Evolutionary conservation across 768 basidiomycete genomes (phyloP).

Genomic region (Neoboletus subvelutipes): DNA sequence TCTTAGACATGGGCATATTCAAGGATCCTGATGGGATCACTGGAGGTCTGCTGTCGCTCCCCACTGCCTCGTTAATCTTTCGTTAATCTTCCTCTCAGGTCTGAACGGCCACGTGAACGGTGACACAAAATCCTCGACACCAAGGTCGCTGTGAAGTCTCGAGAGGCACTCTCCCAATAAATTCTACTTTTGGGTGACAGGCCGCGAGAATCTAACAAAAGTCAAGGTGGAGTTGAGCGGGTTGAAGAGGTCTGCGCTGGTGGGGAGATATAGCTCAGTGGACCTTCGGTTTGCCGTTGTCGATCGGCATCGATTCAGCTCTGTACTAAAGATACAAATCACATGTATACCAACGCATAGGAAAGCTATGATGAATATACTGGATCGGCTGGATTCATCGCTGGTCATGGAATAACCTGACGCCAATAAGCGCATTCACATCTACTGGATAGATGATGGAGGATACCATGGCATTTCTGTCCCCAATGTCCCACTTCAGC

Average conservation of each 20-base stretch:
- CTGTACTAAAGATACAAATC: neutral
- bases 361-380: neutral
- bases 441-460: neutral
- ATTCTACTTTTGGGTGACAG: slow-evolving; percentile 75
- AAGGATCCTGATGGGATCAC: slow-evolving; percentile 50
- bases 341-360: slow-evolving; percentile 1
- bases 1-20: slow-evolving; percentile 86
- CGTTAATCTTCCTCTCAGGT: slow-evolving; percentile 2
- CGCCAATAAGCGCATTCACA: neutral
- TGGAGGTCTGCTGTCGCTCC: slow-evolving; percentile 8
- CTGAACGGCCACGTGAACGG: neutral
- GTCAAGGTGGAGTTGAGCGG: slow-evolving; percentile 82
- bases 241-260: slow-evolving; percentile 83
- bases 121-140: neutral
- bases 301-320: neutral
- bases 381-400: neutral
- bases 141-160: slow-evolving; percentile 11
- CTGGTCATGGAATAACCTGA: neutral
- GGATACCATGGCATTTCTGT: neutral
- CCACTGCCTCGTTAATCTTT: neutral
- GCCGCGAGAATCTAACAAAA: slow-evolving; percentile 83
- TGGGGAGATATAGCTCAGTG: slow-evolving; percentile 23
- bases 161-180: slow-evolving; percentile 35
- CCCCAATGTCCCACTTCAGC: slow-evolving; percentile 33
- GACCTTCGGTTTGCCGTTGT: neutral